Percentiles rank a stretch among this genome's conserved stretches.
Conservation (phyloP, 257 asterid species). For the Phtheirospermum japonicum region DNA sequence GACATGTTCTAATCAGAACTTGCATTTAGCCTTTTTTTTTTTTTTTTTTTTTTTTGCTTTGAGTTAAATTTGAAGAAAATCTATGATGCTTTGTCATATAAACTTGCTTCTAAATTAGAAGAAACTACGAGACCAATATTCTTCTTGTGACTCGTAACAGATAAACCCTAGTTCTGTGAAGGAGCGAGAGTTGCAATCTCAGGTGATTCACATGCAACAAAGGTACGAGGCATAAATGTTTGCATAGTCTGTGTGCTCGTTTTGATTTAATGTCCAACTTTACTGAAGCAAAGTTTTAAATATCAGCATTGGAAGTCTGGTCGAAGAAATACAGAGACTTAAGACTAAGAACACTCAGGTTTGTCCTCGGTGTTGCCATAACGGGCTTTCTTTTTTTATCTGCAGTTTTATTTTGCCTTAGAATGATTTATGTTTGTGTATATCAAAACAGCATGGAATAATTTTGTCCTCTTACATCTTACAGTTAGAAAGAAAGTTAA, state of each 20-base stretch:
- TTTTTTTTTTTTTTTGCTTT: not conserved
- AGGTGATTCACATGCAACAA: conserved; percentile 84
- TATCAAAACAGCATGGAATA: not conserved
- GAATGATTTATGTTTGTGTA: not conserved
- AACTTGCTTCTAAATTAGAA: not conserved
- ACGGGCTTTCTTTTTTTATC: not conserved
- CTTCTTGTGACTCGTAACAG: conserved; percentile 35
- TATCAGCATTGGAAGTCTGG: conserved; percentile 71
- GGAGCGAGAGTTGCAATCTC: conserved; percentile 80
- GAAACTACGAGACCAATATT: not conserved
- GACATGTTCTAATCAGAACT: too few species aligned
- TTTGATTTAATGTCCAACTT: conserved; percentile 5
- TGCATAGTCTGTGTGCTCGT: not conserved
- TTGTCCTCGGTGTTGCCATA: conserved; percentile 14
- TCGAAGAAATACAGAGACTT: conserved; percentile 80
- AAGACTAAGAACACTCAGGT: conserved; percentile 78
- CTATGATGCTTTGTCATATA: too few species aligned
- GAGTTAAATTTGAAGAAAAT: not conserved
- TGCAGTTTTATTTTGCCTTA: not conserved
- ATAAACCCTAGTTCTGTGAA: conserved; percentile 35
- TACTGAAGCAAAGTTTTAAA: conserved; percentile 33
- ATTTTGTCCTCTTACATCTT: conserved; percentile 12
- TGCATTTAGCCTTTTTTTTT: not conserved
- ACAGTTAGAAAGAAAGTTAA: conserved; percentile 74
- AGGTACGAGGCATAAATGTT: conserved; percentile 47